phyloP scores from a whole-genome alignment of 1,284 basidiomycete species.

The Ustilago cynodontis region DNA sequence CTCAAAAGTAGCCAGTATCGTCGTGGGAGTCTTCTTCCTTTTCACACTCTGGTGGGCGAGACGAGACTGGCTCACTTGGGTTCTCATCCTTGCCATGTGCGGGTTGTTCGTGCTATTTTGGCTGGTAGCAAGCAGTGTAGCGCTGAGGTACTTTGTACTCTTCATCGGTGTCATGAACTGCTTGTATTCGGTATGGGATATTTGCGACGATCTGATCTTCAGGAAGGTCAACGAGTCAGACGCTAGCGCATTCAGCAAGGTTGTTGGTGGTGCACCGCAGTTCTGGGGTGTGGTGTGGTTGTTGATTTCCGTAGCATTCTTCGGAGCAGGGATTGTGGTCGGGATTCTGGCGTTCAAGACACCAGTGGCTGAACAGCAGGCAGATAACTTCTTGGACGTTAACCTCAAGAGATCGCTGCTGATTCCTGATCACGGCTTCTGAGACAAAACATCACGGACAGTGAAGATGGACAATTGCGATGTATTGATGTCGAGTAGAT shows the following conservation, averaged over 20 bases:
- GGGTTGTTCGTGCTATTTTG: constrained; percentile 62
- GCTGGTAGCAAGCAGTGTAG: constrained; percentile 48
- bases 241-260: constrained; percentile 86
- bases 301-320: constrained; percentile 82
- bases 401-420: constrained; percentile 26
- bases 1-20: constrained; percentile 86
- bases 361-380: constrained; percentile 55
- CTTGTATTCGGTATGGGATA: constrained; percentile 63
- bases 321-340: constrained; percentile 80
- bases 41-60: constrained; percentile 90
- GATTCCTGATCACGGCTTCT: background rate
- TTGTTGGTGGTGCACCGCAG: constrained; percentile 77
- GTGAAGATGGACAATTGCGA: background rate
- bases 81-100: constrained; percentile 60
- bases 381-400: constrained; percentile 57
- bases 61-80: constrained; percentile 77
- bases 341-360: constrained; percentile 66
- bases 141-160: constrained; percentile 77
- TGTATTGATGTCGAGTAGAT: background rate
- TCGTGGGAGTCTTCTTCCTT: constrained; percentile 87
- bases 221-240: constrained; percentile 84
- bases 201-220: constrained; percentile 82
- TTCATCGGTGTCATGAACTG: constrained; percentile 77
- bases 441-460: background rate
- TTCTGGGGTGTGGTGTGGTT: constrained; percentile 83